Conservation (phyloP, 306 rosid genomes). For the Inga leiocalycina region DNA sequence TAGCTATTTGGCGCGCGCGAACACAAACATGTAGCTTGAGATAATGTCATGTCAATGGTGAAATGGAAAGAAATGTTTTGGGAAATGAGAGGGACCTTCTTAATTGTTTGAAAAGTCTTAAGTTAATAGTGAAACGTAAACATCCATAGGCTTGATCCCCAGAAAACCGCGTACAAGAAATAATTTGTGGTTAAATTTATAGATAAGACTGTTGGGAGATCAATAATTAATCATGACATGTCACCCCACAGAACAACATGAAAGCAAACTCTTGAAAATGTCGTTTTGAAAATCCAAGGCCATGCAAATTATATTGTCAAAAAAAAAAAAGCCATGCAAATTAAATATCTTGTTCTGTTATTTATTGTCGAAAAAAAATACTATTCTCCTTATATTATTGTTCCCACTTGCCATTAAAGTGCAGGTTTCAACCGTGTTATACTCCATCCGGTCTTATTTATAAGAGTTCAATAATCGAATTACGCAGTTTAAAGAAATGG, state of each 20-base stretch:
- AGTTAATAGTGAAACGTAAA: background rate
- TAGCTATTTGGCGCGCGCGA: background rate
- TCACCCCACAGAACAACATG: constrained; percentile 34
- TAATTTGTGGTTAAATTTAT: background rate
- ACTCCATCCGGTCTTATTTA: no score
- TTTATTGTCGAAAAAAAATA: background rate
- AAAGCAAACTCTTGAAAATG: background rate
- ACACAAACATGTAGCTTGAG: background rate
- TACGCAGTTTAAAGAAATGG: fast-evolving
- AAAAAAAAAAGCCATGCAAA: background rate
- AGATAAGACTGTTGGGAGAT: constrained; percentile 19
- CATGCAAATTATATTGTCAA: background rate
- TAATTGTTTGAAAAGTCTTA: background rate
- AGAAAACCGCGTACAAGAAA: background rate
- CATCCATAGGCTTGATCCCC: background rate
- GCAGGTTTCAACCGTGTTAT: background rate
- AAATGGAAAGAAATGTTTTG: background rate
- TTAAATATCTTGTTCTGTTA: background rate
- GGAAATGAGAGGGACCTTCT: background rate
- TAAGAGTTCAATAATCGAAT: no score
- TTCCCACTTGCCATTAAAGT: background rate
- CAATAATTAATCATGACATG: constrained; percentile 30
- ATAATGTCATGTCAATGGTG: background rate
- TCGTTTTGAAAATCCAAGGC: background rate
- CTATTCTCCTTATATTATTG: background rate